Evolutionary conservation across 176 grass and related monocot species (phyloP), one percentile per base, ranked within the genome.

Genomic region (Oryza officinalis): DNA sequence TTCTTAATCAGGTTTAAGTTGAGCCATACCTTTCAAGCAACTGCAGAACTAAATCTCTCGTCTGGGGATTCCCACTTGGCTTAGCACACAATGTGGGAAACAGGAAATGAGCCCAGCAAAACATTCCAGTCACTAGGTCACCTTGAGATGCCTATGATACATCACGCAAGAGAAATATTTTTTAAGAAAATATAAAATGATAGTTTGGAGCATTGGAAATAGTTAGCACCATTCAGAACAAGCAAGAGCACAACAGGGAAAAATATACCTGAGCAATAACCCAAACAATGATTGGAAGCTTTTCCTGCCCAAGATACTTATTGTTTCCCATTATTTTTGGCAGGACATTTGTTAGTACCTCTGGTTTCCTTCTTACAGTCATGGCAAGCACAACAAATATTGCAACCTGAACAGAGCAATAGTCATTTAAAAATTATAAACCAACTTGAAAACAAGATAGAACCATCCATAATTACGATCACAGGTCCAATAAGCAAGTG

Each of bases 371-470:
- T 74, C 89, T 95, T 85, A 98, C 85, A 35, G 87, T 90, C 89
- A 98, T 90, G 2, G 96, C 96, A 69, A 98, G 91, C 27, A 94
- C 91, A 87, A 82, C 91, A 22, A 95, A 98, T 47, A 98, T 95
- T 79, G 96, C 96, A 86, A 98, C 96, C 96, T 98, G 83, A 77
- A 9, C 41, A 76, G 63, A 40, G 17, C 18, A 68, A 65, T 77
- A 17, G 57, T 73, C 9, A 60, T 74, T 52, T n/a, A 75, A 86
- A 85, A 76, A 67, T 3, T 80, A 27, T 44, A 17, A 61, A n/a
- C 10, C 64, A 91, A 49, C 18, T 5, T 67, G 27, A 40, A 20
- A 27, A 63, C 78, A 41, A 71, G 18, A 71, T 31, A 18, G 12
- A 13, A 22, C 4, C 40, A 28, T 77, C 22, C 65, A 77, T 75